Evolutionary conservation across 1,139 yeast genomes (phyloP), one percentile per base, ranked within the genome.

Genomic region (Scheffersomyces titani): DNA sequence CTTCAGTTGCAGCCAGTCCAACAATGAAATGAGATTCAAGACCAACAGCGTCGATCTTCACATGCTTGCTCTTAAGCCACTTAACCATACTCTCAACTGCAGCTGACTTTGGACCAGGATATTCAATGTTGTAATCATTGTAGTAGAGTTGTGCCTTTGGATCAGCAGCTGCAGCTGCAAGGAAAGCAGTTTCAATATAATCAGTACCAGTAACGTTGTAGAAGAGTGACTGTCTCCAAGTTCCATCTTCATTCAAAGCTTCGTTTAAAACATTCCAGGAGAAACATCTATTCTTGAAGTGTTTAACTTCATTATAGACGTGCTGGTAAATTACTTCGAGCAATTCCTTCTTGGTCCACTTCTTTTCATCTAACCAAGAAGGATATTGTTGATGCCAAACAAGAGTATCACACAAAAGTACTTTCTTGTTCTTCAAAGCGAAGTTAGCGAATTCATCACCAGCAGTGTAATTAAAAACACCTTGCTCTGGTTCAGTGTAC

Each of bases 321-420:
- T 46, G 49, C 22, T 46, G 20, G n/a, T 46, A 20, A 46, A 46
- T 46, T 11, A 46, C 22, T 16, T 46, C 19, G 19, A 46, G 49
- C 49, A 46, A 46, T n/a, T 46, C 49, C 6, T 22, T 46, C 49
- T 46, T 46, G 24, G 49, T 46, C 49, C 49, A 46, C 5, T 6
- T 19, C 49, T 46, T 46, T 16, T 19, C 24, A 22, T 46, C 49
- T 20, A 46, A 19, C 49, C 49, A 46, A 46, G 49, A 11, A 7
- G 49, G 49, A 22, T 46, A 46, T 9, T 46, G 49, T n/a, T 46
- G 49, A 46, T 46, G 49, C 49, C 49, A 46, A 46, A 46, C 24
- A 19, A 46, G 49, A 6, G 24, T 46, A 6, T 46, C 49, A 46
- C 49, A 46, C 7, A 46, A 19, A 22, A 46, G 49, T 6, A 22